Conservation (phyloP, 495 filamentous ascomycete genomes). For the Jackrogersella multiformis region DNA sequence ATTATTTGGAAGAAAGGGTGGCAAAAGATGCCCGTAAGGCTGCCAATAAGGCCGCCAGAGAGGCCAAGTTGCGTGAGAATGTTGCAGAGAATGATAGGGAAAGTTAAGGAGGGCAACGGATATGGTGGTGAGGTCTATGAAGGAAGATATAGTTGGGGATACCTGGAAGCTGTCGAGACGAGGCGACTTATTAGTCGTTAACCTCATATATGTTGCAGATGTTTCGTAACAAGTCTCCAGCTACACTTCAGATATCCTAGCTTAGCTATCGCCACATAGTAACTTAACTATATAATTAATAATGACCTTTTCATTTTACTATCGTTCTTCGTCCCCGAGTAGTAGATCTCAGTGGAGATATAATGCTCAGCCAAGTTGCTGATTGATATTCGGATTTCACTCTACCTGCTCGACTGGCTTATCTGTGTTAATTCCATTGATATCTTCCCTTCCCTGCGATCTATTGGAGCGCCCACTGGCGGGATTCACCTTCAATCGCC, state of each 20-base stretch:
- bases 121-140: background rate
- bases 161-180: background rate
- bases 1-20: too few species aligned
- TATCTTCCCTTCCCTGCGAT: conserved; percentile 37
- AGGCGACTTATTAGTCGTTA: background rate
- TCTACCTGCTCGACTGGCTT: background rate
- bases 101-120: background rate
- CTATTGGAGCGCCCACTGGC: conserved; percentile 36
- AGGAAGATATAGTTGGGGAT: background rate
- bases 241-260: too few species aligned
- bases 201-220: background rate
- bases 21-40: too few species aligned
- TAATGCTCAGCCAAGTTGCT: too few species aligned
- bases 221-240: too few species aligned
- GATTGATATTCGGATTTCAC: background rate
- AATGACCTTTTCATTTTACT: too few species aligned
- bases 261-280: too few species aligned
- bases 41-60: too few species aligned
- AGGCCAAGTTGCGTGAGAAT: too few species aligned
- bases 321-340: too few species aligned
- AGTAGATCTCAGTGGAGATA: background rate
- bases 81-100: too few species aligned
- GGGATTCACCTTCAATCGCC: conserved; percentile 34
- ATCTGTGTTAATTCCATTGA: conserved; percentile 8
- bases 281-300: too few species aligned